Percentiles rank a stretch among this genome's conserved stretches.
Evolutionary conservation across 1,284 basidiomycete genomes (phyloP).

Genomic region (Vanrija sp.): DNA sequence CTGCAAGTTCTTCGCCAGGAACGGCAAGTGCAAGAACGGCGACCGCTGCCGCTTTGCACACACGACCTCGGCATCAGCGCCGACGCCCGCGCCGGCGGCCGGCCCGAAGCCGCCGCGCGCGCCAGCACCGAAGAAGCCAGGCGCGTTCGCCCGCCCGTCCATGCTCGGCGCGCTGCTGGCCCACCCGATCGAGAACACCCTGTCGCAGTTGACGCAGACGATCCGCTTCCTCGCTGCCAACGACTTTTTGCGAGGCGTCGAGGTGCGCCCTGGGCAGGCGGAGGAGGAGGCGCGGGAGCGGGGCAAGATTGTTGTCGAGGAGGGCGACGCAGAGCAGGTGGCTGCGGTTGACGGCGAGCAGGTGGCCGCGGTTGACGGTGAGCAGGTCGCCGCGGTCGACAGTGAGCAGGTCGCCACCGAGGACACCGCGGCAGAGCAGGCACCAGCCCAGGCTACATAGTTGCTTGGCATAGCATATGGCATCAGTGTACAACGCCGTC

Average conservation of each 20-base stretch:
- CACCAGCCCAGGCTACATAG: not conserved
- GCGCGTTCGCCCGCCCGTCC: slow-evolving; percentile 66
- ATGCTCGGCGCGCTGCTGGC: slow-evolving; percentile 68
- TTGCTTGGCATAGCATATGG: not conserved
- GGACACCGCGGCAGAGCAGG: not conserved
- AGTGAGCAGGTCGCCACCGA: not conserved
- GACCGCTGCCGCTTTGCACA: slow-evolving; percentile 37
- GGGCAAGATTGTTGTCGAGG: slow-evolving; percentile 25
- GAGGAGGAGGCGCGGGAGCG: slow-evolving; percentile 53
- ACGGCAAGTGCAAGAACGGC: slow-evolving; percentile 37
- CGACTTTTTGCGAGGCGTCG: slow-evolving; percentile 78
- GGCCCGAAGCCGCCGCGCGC: slow-evolving; percentile 46
- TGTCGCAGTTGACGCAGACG: slow-evolving; percentile 88
- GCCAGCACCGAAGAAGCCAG: slow-evolving; percentile 58
- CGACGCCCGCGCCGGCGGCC: not conserved
- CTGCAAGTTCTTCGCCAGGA: slow-evolving; percentile 38
- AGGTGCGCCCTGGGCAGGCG: slow-evolving; percentile 74
- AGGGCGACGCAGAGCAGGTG: not conserved
- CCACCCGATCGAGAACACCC: slow-evolving; percentile 82
- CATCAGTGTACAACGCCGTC: not conserved
- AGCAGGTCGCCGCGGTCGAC: not conserved
- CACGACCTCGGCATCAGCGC: not conserved
- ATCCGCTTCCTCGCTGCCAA: slow-evolving; percentile 91
- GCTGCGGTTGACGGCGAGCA: not conserved
- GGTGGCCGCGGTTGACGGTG: no score